A percentile compares a stretch with the other conserved stretches of the same genome.
phyloP scores from a whole-genome alignment of 108 stramenopile species.

The Craspedostauros australis region DNA sequence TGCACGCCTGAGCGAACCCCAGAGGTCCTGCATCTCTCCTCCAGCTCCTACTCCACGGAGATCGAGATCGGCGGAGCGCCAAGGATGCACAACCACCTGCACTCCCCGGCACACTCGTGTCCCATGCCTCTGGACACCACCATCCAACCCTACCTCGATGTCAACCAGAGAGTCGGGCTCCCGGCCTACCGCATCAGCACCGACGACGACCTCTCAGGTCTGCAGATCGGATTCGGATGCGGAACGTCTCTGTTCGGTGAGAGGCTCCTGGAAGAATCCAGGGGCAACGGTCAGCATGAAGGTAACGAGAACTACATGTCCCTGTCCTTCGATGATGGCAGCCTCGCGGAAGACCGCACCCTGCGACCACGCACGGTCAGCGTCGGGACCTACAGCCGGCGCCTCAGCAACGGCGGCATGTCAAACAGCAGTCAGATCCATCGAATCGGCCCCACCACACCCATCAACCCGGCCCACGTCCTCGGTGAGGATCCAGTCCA shows the following conservation, averaged over 20 bases:
- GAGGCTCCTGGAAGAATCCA: slow-evolving; percentile 18
- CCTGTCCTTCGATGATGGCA: slow-evolving; percentile 14
- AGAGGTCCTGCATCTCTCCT: not conserved
- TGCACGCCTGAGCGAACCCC: not conserved
- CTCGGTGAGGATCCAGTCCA: no score
- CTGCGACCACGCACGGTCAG: not conserved
- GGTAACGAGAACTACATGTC: slow-evolving; percentile 2
- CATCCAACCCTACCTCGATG: slow-evolving; percentile 28
- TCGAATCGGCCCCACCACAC: no score
- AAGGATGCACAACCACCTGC: slow-evolving; percentile 9
- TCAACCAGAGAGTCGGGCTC: slow-evolving; percentile 12
- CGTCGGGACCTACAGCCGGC: no score
- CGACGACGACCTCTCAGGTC: slow-evolving; percentile 18
- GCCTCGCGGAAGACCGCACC: slow-evolving; percentile 4
- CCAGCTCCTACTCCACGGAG: slow-evolving; percentile 16
- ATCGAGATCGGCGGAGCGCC: slow-evolving; percentile 13
- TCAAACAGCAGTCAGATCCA: no score
- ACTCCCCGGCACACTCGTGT: slow-evolving; percentile 31
- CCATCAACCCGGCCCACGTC: no score
- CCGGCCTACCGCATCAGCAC: slow-evolving; percentile 27
- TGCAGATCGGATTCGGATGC: slow-evolving; percentile 23
- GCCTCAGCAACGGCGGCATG: no score
- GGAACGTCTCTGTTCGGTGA: slow-evolving; percentile 30
- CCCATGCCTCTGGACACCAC: slow-evolving; percentile 16
- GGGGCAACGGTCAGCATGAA: slow-evolving; percentile 3